Conservation (phyloP, 345 rosid species). For the Carallia pectinifolia region DNA sequence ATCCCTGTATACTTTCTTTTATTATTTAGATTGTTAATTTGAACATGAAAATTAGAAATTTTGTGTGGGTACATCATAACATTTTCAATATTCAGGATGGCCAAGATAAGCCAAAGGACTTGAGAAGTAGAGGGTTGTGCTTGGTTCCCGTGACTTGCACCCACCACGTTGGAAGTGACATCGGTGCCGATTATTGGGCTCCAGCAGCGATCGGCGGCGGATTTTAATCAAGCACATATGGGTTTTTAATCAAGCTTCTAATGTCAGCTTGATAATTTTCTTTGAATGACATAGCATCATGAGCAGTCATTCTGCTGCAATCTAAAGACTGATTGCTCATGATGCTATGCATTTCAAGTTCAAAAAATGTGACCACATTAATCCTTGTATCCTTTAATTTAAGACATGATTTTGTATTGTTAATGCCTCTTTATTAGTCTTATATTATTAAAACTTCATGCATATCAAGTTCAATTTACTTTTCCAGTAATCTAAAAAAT, state of each 20-base stretch:
- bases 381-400: constrained; percentile 4
- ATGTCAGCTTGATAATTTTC: constrained; percentile 1
- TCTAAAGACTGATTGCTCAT: constrained; percentile 68
- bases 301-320: constrained; percentile 55
- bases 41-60: too few species aligned
- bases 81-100: constrained; percentile 26
- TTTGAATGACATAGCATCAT: constrained; percentile 51
- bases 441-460: neutral
- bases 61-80: too few species aligned
- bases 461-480: constrained; percentile 5
- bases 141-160: constrained; percentile 75
- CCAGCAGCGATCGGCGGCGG: constrained; percentile 55
- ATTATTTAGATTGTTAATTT: too few species aligned
- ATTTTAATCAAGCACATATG: constrained; percentile 25
- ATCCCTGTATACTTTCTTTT: too few species aligned
- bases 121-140: constrained; percentile 79
- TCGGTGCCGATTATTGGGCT: constrained; percentile 79
- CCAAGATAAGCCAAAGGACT: constrained; percentile 46
- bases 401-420: neutral
- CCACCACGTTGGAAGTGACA: constrained; percentile 60
- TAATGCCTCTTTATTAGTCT: neutral
- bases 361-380: neutral
- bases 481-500: neutral
- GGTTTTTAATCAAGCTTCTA: constrained; percentile 24
- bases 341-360: constrained; percentile 48